Evolutionary conservation across 73 alveolate genomes (phyloP), one percentile per base, ranked within the genome.

Genomic region (Tetrahymena borealis): DNA sequence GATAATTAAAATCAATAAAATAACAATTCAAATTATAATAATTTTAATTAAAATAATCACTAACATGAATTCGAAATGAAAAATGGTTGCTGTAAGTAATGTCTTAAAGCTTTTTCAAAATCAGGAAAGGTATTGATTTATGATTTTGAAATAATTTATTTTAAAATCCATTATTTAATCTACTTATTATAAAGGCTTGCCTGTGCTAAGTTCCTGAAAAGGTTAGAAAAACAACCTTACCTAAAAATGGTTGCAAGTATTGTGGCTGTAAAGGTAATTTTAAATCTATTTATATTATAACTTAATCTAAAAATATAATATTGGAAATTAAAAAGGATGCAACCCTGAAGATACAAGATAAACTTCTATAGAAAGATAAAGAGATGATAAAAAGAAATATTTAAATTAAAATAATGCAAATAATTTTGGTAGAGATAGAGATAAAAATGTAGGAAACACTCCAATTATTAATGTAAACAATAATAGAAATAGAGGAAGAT

Each of bases 61-160:
- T 38, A 37, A 11, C n/a, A 79, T 28, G 91, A 94, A 37, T 96
- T 96, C 91, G 93, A 96, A 35, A 95, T 96, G 98, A 97, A 94
- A 93, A 97, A 97, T 91, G 99, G 99, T 5, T 97, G 99, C 95
- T 97, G 99, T 85, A 94, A 96, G 90, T 95, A 96, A 40, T 97
- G 99, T 92, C 96, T 97, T 97, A 97, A 95, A 94, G 98, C 99
- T 1, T 97, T 97, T 94, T 96, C 98, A 32, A 94, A 96, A 90
- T 96, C 94, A 24, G 98, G 98, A 78, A 95, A 94, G 33, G 94
- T 93, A 32, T 5, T 15, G 18, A 60, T 60, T 60, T 9, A 0
- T 60, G 9, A 60, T 60, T 18, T 60, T 60, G 37, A 0, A 2
- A 5, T 9, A 24, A 9, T 18, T 28, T 15, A 15, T 18, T 20